A percentile compares a stretch with the other conserved stretches of the same genome.
These are phyloP conservation scores for Butyriboletus loyo DNA, from an alignment of 768 basidiomycete genomes.

Conservation along the genomic window DNA sequence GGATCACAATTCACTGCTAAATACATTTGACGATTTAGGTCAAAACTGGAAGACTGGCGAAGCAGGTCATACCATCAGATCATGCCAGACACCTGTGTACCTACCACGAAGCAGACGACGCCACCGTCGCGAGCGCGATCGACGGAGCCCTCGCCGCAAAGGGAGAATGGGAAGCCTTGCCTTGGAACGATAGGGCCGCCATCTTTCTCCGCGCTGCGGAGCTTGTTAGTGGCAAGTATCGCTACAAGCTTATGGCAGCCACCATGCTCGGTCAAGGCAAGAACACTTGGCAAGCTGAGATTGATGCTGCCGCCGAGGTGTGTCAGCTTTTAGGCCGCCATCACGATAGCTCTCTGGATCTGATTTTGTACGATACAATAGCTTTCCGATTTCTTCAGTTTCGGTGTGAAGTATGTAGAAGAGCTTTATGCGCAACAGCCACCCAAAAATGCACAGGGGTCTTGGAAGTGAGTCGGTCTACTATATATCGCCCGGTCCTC, in stretches of 20 bases:
- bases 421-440: conserved; percentile 93
- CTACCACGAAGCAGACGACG: conserved; percentile 86
- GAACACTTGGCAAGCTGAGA: conserved; percentile 99
- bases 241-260: conserved; percentile 92
- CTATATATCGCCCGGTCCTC: not conserved
- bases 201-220: conserved; percentile 99
- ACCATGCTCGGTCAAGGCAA: conserved; percentile 99
- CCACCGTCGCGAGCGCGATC: conserved; percentile 74
- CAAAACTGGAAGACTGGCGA: conserved; percentile 73
- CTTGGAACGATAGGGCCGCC: conserved; percentile 95
- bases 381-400: conserved; percentile 93
- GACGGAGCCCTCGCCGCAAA: conserved; percentile 86
- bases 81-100: conserved; percentile 77
- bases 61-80: conserved; percentile 84
- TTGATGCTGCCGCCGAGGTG: conserved; percentile 97
- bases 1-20: conserved; percentile 3
- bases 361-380: conserved; percentile 22
- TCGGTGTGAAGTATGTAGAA: conserved; percentile 95
- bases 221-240: conserved; percentile 91
- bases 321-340: conserved; percentile 16
- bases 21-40: conserved; percentile 43
- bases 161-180: conserved; percentile 86
- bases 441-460: conserved; percentile 74
- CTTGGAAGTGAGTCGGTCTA: conserved; percentile 81
- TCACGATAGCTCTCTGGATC: not conserved